Conservation (phyloP, 805 yeast species). For the Wickerhamomyces hampshirensis region DNA sequence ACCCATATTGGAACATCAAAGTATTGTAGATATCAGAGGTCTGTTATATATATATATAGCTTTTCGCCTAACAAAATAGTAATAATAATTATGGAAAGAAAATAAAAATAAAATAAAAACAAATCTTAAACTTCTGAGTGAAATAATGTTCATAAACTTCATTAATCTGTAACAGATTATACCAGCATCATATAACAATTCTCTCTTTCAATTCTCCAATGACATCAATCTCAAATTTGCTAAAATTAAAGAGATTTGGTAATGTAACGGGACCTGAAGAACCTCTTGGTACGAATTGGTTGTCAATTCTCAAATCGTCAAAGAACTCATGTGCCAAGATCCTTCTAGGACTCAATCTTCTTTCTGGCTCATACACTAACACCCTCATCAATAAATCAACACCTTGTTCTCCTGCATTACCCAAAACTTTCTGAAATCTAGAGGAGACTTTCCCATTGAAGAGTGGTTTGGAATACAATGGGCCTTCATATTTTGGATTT, state of each 20-base stretch:
- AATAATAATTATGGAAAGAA: too few relatives aligned
- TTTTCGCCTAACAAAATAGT: too few relatives aligned
- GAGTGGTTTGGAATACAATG: conserved; percentile 62
- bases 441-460: conserved; percentile 51
- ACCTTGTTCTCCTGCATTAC: conserved; percentile 80
- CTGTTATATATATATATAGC: too few relatives aligned
- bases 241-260: conserved; percentile 61
- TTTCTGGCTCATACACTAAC: conserved; percentile 85
- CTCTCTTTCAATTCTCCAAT: conserved; percentile 27
- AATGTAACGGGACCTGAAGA: conserved; percentile 36
- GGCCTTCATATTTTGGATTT: conserved; percentile 73
- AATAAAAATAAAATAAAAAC: too few relatives aligned
- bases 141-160: neutral
- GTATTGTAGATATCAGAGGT: too few relatives aligned
- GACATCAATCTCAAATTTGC: conserved; percentile 58
- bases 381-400: conserved; percentile 77
- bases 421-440: conserved; percentile 60
- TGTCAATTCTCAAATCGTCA: conserved; percentile 68
- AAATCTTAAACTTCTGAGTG: neutral
- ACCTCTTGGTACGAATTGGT: conserved; percentile 53
- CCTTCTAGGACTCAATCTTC: conserved; percentile 72
- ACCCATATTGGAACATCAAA: too few relatives aligned
- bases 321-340: conserved; percentile 88
- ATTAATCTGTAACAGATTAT: too few relatives aligned
- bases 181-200: conserved; percentile 9